Evolutionary conservation across 129 eudicot species (phyloP).

Genomic region (Tagetes patula): DNA sequence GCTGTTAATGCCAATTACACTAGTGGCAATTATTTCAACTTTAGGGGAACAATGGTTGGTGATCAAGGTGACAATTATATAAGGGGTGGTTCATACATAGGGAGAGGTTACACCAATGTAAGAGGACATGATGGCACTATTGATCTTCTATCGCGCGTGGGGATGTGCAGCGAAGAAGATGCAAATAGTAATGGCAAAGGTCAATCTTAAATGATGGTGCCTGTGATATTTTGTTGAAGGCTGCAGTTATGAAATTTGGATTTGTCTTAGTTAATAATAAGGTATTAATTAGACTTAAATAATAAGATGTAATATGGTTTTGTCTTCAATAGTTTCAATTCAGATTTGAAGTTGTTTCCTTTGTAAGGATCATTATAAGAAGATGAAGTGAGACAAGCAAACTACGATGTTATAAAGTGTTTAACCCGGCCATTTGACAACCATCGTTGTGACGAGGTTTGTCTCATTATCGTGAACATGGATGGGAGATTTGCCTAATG

Average conservation of each 20-base stretch:
- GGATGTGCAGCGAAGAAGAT: conserved; percentile 17
- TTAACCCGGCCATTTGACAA: too few species aligned
- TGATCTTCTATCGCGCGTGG: conserved; percentile 31
- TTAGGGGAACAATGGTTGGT: background rate
- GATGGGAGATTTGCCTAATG: too few species aligned
- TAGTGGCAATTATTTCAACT: conserved; percentile 10
- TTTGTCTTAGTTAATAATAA: background rate
- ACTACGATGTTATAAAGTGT: too few species aligned
- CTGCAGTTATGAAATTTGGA: background rate
- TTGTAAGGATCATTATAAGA: too few species aligned
- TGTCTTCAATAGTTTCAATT: too few species aligned
- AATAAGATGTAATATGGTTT: too few species aligned
- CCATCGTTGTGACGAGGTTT: too few species aligned
- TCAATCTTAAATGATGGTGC: conserved; percentile 14
- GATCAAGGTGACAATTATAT: conserved; percentile 6
- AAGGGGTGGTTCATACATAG: conserved; percentile 1
- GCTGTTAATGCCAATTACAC: background rate
- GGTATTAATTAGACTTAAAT: too few species aligned
- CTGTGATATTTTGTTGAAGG: conserved; percentile 12
- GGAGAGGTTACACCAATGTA: conserved; percentile 1
- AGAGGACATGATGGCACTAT: conserved; percentile 23
- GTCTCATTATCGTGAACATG: too few species aligned
- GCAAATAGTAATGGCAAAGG: background rate
- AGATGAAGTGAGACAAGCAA: too few species aligned
- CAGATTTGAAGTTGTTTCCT: too few species aligned